These are phyloP conservation scores for Fusarium sp. DNA, from an alignment of 2,329 filamentous ascomycete genomes.

Conservation along the genomic window DNA sequence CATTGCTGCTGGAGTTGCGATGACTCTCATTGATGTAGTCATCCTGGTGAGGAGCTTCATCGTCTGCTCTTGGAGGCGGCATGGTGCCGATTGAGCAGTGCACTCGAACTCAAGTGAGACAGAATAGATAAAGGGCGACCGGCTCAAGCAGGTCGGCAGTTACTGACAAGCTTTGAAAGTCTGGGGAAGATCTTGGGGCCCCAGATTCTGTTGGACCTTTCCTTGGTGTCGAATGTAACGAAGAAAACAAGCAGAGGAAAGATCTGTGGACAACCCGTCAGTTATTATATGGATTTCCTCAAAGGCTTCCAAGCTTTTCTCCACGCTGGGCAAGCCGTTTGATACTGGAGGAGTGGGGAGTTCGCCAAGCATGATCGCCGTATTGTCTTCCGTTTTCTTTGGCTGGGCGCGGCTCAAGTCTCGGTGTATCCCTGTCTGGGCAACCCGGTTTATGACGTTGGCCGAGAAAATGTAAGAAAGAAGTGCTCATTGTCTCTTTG, in stretches of 20 bases:
- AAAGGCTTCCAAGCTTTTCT: neutral
- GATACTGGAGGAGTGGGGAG: constrained; percentile 30
- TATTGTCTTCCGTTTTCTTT: constrained; percentile 10
- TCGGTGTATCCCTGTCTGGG: constrained; percentile 37
- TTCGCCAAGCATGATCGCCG: constrained; percentile 39
- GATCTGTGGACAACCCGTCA: neutral
- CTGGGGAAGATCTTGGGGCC: constrained; percentile 26
- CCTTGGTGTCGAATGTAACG: neutral
- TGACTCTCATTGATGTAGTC: constrained; percentile 12
- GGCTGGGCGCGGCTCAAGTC: constrained; percentile 21
- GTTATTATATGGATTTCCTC: constrained; percentile 30
- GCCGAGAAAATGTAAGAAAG: constrained; percentile 15
- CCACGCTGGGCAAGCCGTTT: neutral
- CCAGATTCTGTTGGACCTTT: constrained; percentile 1
- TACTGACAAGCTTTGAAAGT: neutral
- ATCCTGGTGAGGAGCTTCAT: constrained; percentile 38
- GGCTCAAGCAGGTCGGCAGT: neutral
- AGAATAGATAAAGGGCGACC: neutral
- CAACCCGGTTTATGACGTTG: constrained; percentile 34
- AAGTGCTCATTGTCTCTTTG: neutral
- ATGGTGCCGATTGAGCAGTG: constrained; percentile 22
- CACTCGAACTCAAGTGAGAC: neutral
- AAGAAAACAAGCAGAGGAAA: neutral
- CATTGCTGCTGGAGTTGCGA: constrained; percentile 40
- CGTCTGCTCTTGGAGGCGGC: constrained; percentile 43